Base-by-base conservation (phyloP, 176 grass and related monocot genomes). In the Poa annua region DNA sequence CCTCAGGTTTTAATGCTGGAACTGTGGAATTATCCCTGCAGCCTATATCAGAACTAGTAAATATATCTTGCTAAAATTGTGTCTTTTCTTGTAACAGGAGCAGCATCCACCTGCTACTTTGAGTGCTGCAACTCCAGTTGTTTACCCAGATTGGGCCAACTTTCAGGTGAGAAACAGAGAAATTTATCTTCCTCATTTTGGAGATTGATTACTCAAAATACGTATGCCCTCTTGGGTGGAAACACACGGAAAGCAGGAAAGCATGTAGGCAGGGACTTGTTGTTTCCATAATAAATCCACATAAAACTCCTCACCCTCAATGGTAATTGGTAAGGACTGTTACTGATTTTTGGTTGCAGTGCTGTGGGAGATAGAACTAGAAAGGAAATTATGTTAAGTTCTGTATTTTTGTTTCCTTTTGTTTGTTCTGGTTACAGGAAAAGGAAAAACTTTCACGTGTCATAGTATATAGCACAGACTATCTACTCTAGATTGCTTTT, bases 91-190 rank as follows among this genome's bases (percentile, higher is more conserved):
- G 62, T 85, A 88, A 75, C 79, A 99, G 96, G 96, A 99, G 71
- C 96, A 92, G 67, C 87, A 92, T 17, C 64, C 89, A 90, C 80
- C 84, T 91, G 68, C 91, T 74, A 77, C 67, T 53, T 88, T 87
- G 52, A 82, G 85, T 45, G 65, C 74, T 15, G 64, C 85, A 52
- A 85, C 84, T 45, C 77, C 92, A 4, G 50, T 76, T 84, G 85
- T 91, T 61, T 99, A 96, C 78, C 87, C 93, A 35, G 93, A 96
- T 90, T 99, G 96, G 96, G 74, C 96, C 11, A 90, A 77, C 44
- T 99, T 90, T 87, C 93, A 99, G 91, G 96, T 96, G 50, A 68
- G 53, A 34, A 61, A 29, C 29, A 29, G 29, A 29, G 29, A 29
- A 69, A 69, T 38, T 42, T 79, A 74, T 94, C 29, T 36, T 63